Percentiles rank a stretch among this genome's conserved stretches.
Evolutionary conservation across 2,329 filamentous ascomycete species (phyloP).

Genomic region (Pseudogymnoascus sp.): DNA sequence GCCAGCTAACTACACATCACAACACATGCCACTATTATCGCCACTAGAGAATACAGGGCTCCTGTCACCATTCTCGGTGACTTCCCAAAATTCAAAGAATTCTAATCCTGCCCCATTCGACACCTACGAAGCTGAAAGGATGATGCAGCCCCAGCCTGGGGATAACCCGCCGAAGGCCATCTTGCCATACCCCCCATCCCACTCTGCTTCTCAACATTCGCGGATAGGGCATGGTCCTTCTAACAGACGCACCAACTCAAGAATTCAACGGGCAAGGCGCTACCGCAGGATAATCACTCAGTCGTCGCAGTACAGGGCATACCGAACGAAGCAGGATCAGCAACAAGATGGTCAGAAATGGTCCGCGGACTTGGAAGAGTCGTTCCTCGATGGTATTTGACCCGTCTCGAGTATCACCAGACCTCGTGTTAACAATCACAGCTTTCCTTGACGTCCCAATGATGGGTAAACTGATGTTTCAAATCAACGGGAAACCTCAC

Average conservation of each 20-base stretch:
- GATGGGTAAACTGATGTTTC: conserved; percentile 60
- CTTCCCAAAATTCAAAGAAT: not conserved
- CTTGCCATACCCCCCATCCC: not conserved
- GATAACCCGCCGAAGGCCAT: not conserved
- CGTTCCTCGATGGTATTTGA: conserved; percentile 57
- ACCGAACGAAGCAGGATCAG: conserved; percentile 54
- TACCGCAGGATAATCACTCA: conserved; percentile 47
- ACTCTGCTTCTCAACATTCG: not conserved
- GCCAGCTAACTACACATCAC: conserved; percentile 18
- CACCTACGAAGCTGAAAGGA: not conserved
- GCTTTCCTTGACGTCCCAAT: conserved; percentile 57
- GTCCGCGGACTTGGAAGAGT: conserved; percentile 55
- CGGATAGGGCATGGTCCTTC: not conserved
- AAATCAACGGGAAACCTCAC: conserved; percentile 53
- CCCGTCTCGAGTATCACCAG: not conserved
- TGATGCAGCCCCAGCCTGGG: not conserved
- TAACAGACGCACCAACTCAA: conserved; percentile 24
- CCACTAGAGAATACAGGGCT: not conserved
- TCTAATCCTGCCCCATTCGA: not conserved
- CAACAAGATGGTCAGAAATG: conserved; percentile 53
- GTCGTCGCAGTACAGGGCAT: conserved; percentile 55
- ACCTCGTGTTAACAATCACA: conserved; percentile 27
- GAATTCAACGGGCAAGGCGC: conserved; percentile 23
- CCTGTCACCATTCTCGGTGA: not conserved
- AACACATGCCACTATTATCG: conserved; percentile 13